Base-by-base conservation (phyloP, 2,329 filamentous ascomycete species). In the Coniochaeta pulveracea region DNA sequence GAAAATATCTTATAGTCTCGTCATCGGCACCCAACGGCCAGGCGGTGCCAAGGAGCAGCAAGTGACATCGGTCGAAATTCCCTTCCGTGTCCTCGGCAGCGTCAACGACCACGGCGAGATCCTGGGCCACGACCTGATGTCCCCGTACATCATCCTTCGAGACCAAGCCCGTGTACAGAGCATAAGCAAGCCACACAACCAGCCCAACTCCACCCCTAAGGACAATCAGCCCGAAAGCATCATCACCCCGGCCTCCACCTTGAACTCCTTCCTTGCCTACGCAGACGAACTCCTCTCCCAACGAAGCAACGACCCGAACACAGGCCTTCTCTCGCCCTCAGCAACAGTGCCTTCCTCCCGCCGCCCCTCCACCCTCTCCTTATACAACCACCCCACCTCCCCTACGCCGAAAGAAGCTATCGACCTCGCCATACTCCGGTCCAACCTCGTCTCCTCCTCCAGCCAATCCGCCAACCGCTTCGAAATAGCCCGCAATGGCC, bases 91-190 rank as follows among this genome's bases (percentile, higher is more conserved):
- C 3, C 74, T 96, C 33, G 89, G 89, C 25, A 91, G 89, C 45
- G 89, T 98, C 23, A 93, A 93, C 58, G 76, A 75, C 39, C 73
- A 85, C 45, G 89, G 89, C 42, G 85, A 93, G 47, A 80, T 93
- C 21, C 69, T 95, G 10, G 85, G 86, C 2, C 89, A 98, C 54
- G 89, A 98, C 54, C 64, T 98, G 10, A 93, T 95, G 80, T 81
- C 77, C 24, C 91, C 91, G 0, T 94, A 96, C 50, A 83, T 96
- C 19, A 66, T 96, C 34, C 67, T 96, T 27, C 79, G 78, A 36
- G 89, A 96, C 47, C 74, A 84, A 52, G 89, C 91, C 3, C 69
- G 71, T 34, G 72, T 82, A 19, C 69, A 68, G 42, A 64, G 61
- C 26, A 45, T 73, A 27, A 64, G 65, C 26, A 56, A 59, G 43